Conservation (phyloP, 192 early-diverging fungal species). For the Globomyces pollinis-pini region DNA sequence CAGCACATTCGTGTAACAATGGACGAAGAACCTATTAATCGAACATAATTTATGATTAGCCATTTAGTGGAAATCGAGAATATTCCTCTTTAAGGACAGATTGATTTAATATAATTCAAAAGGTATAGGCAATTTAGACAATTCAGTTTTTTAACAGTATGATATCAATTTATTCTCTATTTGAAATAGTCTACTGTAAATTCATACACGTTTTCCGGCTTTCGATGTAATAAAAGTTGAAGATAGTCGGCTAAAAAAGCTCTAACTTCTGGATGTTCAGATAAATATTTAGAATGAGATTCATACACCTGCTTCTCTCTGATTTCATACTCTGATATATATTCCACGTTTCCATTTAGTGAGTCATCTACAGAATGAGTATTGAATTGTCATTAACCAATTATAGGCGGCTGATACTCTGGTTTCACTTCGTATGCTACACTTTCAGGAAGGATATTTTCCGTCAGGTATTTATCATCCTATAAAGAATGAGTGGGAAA, state of each 20-base stretch:
- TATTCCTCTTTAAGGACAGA: neutral
- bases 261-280: conserved; percentile 30
- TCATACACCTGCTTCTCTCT: conserved; percentile 31
- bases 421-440: no score
- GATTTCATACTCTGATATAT: conserved; percentile 31
- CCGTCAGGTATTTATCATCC: no score
- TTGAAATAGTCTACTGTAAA: conserved; percentile 25
- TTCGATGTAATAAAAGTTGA: conserved; percentile 36
- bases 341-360: conserved; percentile 30
- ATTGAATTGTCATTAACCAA: no score
- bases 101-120: neutral
- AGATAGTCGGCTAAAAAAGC: conserved; percentile 39
- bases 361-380: neutral
- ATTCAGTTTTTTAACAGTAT: no score
- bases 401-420: no score
- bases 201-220: conserved; percentile 36
- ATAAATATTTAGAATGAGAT: conserved; percentile 22
- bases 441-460: no score
- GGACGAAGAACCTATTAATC: neutral
- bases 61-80: no score
- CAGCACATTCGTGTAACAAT: neutral
- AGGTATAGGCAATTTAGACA: neutral
- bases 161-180: no score
- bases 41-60: neutral
- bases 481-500: no score